Evolutionary conservation across 2,329 filamentous ascomycete genomes (phyloP).

Genomic region (Fusarium sp.): DNA sequence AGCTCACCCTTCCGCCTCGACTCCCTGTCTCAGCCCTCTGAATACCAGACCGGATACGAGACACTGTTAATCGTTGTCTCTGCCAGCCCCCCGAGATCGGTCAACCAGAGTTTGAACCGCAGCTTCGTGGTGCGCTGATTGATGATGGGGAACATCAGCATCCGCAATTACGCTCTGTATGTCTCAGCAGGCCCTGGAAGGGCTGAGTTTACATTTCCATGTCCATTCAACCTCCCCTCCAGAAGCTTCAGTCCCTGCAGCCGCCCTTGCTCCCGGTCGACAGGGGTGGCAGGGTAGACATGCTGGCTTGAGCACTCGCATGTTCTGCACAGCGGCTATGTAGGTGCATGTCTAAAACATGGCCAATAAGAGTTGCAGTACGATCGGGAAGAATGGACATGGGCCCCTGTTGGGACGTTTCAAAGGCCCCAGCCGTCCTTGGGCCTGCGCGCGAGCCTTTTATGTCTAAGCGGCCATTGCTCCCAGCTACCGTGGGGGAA

Average conservation of each 20-base stretch:
- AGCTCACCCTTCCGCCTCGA: slow-evolving; percentile 7
- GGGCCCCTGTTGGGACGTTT: slow-evolving; percentile 46
- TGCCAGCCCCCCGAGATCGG: slow-evolving; percentile 15
- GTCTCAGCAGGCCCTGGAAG: slow-evolving; percentile 34
- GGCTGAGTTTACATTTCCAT: slow-evolving; percentile 39
- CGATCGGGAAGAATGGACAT: slow-evolving; percentile 40
- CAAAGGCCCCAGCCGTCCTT: slow-evolving; percentile 41
- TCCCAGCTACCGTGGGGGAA: slow-evolving; percentile 34
- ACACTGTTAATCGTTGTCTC: slow-evolving; percentile 9
- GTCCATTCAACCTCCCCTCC: slow-evolving; percentile 31
- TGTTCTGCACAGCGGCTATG: slow-evolving; percentile 55
- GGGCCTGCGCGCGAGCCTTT: slow-evolving; percentile 30
- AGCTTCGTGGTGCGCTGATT: slow-evolving; percentile 35
- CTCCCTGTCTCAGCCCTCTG: slow-evolving; percentile 17
- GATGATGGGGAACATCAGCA: slow-evolving; percentile 37
- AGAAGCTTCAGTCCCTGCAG: slow-evolving; percentile 47
- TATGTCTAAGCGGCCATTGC: slow-evolving; percentile 33
- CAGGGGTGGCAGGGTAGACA: slow-evolving; percentile 42
- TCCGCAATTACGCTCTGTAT: slow-evolving; percentile 33
- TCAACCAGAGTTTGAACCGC: slow-evolving; percentile 9
- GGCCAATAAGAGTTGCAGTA: slow-evolving; percentile 46
- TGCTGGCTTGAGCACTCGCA: slow-evolving; percentile 53
- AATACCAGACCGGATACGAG: slow-evolving; percentile 26
- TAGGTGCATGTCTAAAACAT: slow-evolving; percentile 48
- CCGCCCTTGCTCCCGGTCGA: slow-evolving; percentile 30